A percentile compares a stretch with the other conserved stretches of the same genome.
Conservation (phyloP, 306 rosid species). For the Quercus gilva region DNA sequence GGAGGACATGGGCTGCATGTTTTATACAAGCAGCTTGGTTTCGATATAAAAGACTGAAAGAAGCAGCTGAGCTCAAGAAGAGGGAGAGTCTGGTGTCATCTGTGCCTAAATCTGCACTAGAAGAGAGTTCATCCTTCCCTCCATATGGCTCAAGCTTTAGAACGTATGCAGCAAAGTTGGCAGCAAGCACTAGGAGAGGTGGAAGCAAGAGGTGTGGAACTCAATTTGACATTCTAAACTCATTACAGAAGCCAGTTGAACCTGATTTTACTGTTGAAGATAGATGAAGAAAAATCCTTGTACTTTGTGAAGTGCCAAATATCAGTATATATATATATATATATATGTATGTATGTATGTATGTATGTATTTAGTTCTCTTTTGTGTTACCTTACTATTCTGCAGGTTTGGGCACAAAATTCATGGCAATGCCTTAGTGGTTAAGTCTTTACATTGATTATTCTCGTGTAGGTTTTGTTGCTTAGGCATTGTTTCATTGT, state of each 20-base stretch:
- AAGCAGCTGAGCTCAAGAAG: conserved; percentile 36
- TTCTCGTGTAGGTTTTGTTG: neutral
- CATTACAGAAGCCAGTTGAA: conserved; percentile 54
- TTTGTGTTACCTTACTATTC: neutral
- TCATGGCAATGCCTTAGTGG: neutral
- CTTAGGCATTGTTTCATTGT: neutral
- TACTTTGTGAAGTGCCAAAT: neutral
- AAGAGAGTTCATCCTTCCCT: conserved; percentile 37
- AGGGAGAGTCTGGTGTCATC: conserved; percentile 14
- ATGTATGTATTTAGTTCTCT: neutral
- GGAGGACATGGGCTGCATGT: conserved; percentile 66
- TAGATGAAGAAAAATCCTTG: neutral
- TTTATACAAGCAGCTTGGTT: conserved; percentile 71
- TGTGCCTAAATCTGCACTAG: conserved; percentile 19
- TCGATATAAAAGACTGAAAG: conserved; percentile 39
- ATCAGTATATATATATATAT: neutral
- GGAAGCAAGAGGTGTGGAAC: conserved; percentile 41
- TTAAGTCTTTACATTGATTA: neutral
- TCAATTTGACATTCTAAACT: conserved; percentile 37
- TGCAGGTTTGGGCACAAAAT: neutral
- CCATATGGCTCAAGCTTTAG: conserved; percentile 3
- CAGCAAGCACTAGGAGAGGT: conserved; percentile 33
- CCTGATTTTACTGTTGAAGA: conserved; percentile 44
- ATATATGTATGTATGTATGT: neutral
- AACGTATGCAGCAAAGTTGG: conserved; percentile 25